Conservation (phyloP, 2,329 filamentous ascomycete genomes). For the Parafenestella ontariensis region DNA sequence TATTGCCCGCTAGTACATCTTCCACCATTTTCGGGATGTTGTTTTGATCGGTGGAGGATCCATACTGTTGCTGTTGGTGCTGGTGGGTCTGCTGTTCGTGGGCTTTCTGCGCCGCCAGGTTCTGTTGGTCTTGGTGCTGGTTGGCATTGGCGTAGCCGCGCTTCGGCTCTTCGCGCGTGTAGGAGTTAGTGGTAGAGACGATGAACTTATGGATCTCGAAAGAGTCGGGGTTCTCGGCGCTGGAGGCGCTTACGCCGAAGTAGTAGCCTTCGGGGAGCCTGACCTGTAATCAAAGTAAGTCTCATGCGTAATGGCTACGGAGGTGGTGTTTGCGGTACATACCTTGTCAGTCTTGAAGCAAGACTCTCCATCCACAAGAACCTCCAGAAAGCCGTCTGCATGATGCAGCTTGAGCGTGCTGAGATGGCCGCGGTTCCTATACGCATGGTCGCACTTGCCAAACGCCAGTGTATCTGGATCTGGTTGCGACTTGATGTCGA, state of each 20-base stretch:
- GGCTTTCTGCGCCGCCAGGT: slow-evolving; percentile 33
- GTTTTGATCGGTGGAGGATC: slow-evolving; percentile 22
- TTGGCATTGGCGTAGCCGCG: slow-evolving; percentile 40
- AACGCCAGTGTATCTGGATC: slow-evolving; percentile 87
- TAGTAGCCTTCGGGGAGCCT: slow-evolving; percentile 79
- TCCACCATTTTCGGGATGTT: slow-evolving; percentile 50
- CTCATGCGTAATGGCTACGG: neutral
- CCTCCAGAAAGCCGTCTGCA: slow-evolving; percentile 70
- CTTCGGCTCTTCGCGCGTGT: slow-evolving; percentile 44
- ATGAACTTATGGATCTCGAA: slow-evolving; percentile 92
- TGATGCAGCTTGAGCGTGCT: slow-evolving; percentile 80
- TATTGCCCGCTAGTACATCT: slow-evolving; percentile 53
- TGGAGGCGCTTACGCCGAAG: slow-evolving; percentile 87
- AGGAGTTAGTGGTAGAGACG: slow-evolving; percentile 63
- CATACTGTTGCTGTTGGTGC: slow-evolving; percentile 37
- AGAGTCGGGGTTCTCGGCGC: slow-evolving; percentile 89
- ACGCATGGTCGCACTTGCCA: slow-evolving; percentile 87
- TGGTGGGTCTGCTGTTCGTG: slow-evolving; percentile 33
- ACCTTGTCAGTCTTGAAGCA: slow-evolving; percentile 83
- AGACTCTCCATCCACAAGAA: slow-evolving; percentile 77
- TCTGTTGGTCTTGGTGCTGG: slow-evolving; percentile 35
- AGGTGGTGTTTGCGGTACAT: slow-evolving; percentile 1
- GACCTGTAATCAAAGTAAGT: slow-evolving; percentile 59
- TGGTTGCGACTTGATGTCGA: slow-evolving; percentile 77
- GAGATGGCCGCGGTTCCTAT: slow-evolving; percentile 88